Base-by-base conservation (phyloP, 2,329 filamentous ascomycete species). In the Neobulgaria alba region DNA sequence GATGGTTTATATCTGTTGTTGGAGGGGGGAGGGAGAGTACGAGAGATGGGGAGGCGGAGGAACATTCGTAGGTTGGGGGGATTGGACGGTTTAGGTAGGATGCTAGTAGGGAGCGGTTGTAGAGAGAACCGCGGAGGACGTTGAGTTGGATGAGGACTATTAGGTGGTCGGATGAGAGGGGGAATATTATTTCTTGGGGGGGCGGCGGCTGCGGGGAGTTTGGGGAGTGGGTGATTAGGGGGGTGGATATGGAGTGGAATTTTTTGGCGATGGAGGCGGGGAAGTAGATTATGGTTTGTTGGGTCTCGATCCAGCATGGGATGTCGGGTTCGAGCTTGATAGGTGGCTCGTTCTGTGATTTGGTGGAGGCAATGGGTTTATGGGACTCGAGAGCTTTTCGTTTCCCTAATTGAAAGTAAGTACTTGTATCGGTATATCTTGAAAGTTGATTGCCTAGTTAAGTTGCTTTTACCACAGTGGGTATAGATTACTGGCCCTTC, bases 131-230 rank as follows among this genome's bases (percentile, higher is more conserved):
- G 34, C 63, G 62, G 33, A 66, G 55, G 48, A 55, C 57, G 47
- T 66, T 66, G 49, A 50, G 64, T 48, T 66, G 63, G 23, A 65
- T 52, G 34, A 67, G 61, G 12, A 57, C 62, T 46, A 67, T 64
- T 19, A 67, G 61, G 42, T 66, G 62, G 49, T 67, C 63, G 36
- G 61, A 47, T 31, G 47, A 59, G 35, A 67, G 62, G 19, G 63
- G 63, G 47, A 66, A 64, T 36, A 60, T 29, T 36, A 60, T 44
- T 30, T 31, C 9, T 41, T 2, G 14, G 2, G 32, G 3, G 26
- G 23, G 15, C 10, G 15, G 17, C 12, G 33, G 33, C 5, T 12
- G 3, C 3, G 14, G 5, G 4, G 29, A 10, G 4, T 15, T n/a
- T 12, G 16, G 18, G 17, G 14, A 8, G 19, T 37, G 14, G 12